Evolutionary conservation across 2,329 filamentous ascomycete species (phyloP).

Genomic region (Xylogone sp.): DNA sequence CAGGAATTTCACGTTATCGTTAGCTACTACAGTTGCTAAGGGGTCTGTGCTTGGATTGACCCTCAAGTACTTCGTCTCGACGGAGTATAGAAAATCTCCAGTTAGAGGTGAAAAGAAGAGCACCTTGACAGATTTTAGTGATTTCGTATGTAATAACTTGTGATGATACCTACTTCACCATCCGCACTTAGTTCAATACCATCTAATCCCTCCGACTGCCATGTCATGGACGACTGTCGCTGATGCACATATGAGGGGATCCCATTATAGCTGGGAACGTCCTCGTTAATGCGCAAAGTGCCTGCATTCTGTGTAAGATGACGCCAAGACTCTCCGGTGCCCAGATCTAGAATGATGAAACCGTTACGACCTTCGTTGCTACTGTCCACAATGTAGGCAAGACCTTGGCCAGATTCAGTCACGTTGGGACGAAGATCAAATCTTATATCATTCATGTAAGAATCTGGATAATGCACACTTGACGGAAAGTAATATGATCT

Average conservation of each 20-base stretch:
- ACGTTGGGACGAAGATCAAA: slow-evolving; percentile 40
- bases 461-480: slow-evolving; percentile 39
- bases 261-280: slow-evolving; percentile 31
- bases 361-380: slow-evolving; percentile 41
- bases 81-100: slow-evolving; percentile 29
- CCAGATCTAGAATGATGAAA: slow-evolving; percentile 42
- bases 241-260: slow-evolving; percentile 28
- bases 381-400: slow-evolving; percentile 42
- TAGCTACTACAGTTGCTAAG: slow-evolving; percentile 35
- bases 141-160: not conserved
- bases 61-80: slow-evolving; percentile 32
- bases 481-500: slow-evolving; percentile 36
- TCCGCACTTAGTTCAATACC: slow-evolving; percentile 26
- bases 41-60: slow-evolving; percentile 26
- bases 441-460: slow-evolving; percentile 42
- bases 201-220: slow-evolving; percentile 30
- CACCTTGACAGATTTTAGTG: slow-evolving; percentile 28
- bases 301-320: slow-evolving; percentile 22
- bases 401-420: slow-evolving; percentile 33
- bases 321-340: slow-evolving; percentile 36
- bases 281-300: slow-evolving; percentile 22
- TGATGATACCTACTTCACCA: slow-evolving; percentile 17
- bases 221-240: slow-evolving; percentile 19
- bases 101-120: slow-evolving; percentile 41
- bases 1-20: slow-evolving; percentile 41